Percentiles rank a stretch among this genome's conserved stretches.
Conservation (phyloP, 1,284 basidiomycete species). For the Malassezia sympodialis region DNA sequence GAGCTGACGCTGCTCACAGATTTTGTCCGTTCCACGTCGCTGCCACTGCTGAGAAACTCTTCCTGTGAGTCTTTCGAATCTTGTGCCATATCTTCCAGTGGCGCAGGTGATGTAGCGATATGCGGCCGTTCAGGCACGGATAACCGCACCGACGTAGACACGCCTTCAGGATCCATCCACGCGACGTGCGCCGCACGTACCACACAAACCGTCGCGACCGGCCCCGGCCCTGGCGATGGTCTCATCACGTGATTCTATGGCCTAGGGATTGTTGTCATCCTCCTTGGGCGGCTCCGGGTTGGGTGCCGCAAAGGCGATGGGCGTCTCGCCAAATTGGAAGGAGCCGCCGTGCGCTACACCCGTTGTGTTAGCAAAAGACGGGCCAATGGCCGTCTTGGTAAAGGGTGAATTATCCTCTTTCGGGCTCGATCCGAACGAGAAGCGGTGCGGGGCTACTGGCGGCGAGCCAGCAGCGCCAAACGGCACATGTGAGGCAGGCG, state of each 20-base stretch:
- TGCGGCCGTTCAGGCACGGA: background rate
- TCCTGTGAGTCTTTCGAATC: background rate
- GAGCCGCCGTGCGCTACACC: conserved; percentile 9
- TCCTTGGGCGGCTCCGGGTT: background rate
- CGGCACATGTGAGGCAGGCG: background rate
- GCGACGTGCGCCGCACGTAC: background rate
- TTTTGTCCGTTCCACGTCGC: conserved; percentile 32
- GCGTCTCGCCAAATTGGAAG: conserved; percentile 13
- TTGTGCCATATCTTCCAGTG: background rate
- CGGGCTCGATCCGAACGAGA: conserved; percentile 13
- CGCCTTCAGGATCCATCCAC: background rate
- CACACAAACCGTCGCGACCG: background rate
- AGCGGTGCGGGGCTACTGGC: conserved; percentile 11
- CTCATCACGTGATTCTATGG: background rate
- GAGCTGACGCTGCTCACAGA: conserved; percentile 42
- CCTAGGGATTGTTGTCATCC: background rate
- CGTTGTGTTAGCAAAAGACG: conserved; percentile 14
- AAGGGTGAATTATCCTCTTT: conserved; percentile 3
- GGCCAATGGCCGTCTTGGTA: conserved; percentile 14
- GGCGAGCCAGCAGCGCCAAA: background rate
- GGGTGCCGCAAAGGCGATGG: conserved; percentile 10
- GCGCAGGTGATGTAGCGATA: background rate
- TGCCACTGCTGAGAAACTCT: background rate
- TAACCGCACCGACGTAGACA: background rate
- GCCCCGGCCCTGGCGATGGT: background rate